Evolutionary conservation across 2,329 filamentous ascomycete genomes (phyloP).

Genomic region (Lithohypha guttulata): DNA sequence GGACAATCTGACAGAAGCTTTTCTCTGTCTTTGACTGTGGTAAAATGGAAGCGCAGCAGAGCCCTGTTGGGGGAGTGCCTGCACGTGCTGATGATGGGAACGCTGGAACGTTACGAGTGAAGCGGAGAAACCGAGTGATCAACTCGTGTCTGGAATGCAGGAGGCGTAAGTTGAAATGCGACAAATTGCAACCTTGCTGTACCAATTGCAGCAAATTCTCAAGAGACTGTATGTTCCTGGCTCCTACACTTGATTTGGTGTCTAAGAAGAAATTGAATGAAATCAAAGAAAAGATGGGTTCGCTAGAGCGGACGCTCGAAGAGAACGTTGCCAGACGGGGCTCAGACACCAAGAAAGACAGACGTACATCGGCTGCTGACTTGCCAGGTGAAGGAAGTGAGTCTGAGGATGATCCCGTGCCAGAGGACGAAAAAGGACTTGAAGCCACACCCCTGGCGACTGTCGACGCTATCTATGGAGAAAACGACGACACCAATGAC

Average conservation of each 20-base stretch:
- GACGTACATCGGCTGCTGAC: conserved; percentile 34
- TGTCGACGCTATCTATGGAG: conserved; percentile 58
- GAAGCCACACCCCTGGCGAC: conserved; percentile 53
- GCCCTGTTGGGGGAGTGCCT: too few relatives aligned
- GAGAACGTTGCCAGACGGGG: conserved; percentile 45
- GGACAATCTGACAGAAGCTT: too few relatives aligned
- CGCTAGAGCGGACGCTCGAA: conserved; percentile 58
- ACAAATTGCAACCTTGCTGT: conserved; percentile 62
- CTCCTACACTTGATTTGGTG: conserved; percentile 56
- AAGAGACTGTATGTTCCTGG: conserved; percentile 52
- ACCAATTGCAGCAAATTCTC: conserved; percentile 46
- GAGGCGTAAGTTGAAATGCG: conserved; percentile 67
- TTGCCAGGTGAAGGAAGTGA: conserved; percentile 39
- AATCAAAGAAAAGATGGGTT: conserved; percentile 69
- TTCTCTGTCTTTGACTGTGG: too few relatives aligned
- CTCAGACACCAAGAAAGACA: conserved; percentile 23
- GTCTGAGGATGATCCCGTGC: conserved; percentile 36
- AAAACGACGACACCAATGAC: conserved; percentile 48
- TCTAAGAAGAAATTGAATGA: conserved; percentile 61
- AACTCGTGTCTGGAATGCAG: conserved; percentile 61
- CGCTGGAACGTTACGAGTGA: too few relatives aligned
- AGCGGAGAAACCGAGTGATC: conserved; percentile 55
- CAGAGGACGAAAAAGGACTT: conserved; percentile 47
- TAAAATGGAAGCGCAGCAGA: too few relatives aligned
- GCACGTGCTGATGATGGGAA: too few relatives aligned